Evolutionary conservation across 192 early-diverging fungal genomes (phyloP), one percentile per base, ranked within the genome.

Genomic region (Geranomyces michiganensis): DNA sequence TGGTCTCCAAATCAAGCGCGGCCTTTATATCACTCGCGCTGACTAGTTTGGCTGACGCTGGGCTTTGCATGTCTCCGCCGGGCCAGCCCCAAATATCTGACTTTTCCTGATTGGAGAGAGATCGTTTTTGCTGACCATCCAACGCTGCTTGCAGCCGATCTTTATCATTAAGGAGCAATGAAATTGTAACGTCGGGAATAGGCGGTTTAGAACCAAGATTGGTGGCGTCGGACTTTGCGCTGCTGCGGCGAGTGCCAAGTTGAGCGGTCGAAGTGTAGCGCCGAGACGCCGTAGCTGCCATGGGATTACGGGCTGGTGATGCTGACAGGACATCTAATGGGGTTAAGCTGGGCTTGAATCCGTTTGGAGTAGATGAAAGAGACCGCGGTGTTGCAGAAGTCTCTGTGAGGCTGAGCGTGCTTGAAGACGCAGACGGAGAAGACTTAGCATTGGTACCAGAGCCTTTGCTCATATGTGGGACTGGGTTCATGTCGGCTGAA

Each of bases 51-150:
- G 36, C 36, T 10, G 36, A 41, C 36, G 36, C 36, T 41, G 36
- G 36, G 10, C 36, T 41, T 10, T 41, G 36, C 36, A 41, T 3
- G 36, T 10, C 58, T 8, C 17, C 27, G 30, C 3, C 17, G 26
- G 58, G 58, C 58, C 58, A 60, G 31, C 58, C 58, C 58, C 58
- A 60, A 9, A 60, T 60, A 29, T 60, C 58, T 2, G 58, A 60
- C 17, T 33, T 33, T 17, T 60, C 58, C 58, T 60, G 58, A 32
- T 60, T 60, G 6, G 58, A 60, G 6, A 60, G 31, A 1, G 58
- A 60, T 8, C 58, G 58, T 60, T 60, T 60, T 29, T 60, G 58
- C 58, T 32, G 29, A 8, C 17, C 29, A 31, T 27, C 27, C 8
- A 60, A 30, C 6, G 31, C 15, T 4, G 17, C 58, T 32, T 17